Conservation (phyloP, 805 yeast genomes). For the Schizosaccharomyces osmophilus region DNA sequence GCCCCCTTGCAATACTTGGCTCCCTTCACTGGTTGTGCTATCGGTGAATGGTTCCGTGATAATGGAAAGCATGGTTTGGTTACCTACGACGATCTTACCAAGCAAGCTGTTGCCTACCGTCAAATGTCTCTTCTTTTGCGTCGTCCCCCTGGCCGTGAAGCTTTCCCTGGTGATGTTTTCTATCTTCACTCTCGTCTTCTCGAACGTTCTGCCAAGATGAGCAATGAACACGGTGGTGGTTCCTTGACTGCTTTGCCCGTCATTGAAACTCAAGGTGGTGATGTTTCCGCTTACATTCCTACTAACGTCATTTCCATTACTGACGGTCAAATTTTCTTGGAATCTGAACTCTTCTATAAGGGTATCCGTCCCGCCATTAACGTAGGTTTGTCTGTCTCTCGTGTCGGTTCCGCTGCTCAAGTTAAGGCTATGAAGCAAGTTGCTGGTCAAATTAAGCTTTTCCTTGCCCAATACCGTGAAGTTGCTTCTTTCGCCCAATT, state of each 20-base stretch:
- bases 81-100: conserved; percentile 91
- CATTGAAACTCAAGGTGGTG: conserved; percentile 98
- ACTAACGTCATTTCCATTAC: conserved; percentile 94
- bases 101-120: conserved; percentile 99
- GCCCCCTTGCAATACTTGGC: conserved; percentile 99
- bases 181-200: conserved; percentile 83
- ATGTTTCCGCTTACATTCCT: conserved; percentile 93
- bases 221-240: conserved; percentile 72
- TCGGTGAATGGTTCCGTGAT: conserved; percentile 99
- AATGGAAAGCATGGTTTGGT: conserved; percentile 94
- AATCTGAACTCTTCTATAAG: conserved; percentile 98
- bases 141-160: conserved; percentile 94
- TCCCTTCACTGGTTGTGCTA: conserved; percentile 98
- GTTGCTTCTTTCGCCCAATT: conserved; percentile 99
- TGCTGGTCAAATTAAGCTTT: conserved; percentile 98
- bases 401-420: conserved; percentile 99
- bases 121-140: conserved; percentile 91
- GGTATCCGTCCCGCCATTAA: conserved; percentile 99
- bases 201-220: conserved; percentile 96
- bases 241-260: conserved; percentile 89
- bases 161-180: conserved; percentile 93
- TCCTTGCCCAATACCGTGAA: conserved; percentile 99
- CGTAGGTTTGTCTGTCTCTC: conserved; percentile 98
- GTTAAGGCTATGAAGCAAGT: conserved; percentile 99
- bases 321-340: conserved; percentile 95